Conservation (phyloP, 352 stramenopile species). For the Phytophthora multivora region DNA sequence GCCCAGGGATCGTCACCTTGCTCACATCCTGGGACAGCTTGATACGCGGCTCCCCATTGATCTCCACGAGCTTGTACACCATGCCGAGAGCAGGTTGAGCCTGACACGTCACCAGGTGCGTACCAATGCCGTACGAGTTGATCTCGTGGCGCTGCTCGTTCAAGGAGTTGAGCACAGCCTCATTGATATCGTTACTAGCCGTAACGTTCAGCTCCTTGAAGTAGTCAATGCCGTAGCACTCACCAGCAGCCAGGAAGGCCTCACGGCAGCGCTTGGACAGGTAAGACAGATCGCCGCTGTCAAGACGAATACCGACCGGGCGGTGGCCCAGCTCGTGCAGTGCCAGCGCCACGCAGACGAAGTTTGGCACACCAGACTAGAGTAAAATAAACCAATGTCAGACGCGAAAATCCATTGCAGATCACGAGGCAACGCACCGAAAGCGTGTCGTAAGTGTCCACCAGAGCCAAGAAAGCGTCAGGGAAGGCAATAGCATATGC, state of each 20-base stretch:
- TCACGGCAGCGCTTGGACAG: constrained; percentile 90
- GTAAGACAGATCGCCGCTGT: constrained; percentile 98
- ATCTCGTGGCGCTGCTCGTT: constrained; percentile 96
- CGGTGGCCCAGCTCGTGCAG: constrained; percentile 92
- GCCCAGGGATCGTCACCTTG: constrained; percentile 94
- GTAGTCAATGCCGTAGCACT: constrained; percentile 70
- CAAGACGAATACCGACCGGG: constrained; percentile 95
- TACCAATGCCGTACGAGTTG: constrained; percentile 96
- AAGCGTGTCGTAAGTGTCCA: constrained; percentile 99
- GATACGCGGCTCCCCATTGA: constrained; percentile 95
- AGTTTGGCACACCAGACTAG: constrained; percentile 96
- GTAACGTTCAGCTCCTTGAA: constrained; percentile 93
- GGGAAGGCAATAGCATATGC: constrained; percentile 98
- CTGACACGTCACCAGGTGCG: constrained; percentile 97
- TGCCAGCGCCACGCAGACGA: constrained; percentile 94
- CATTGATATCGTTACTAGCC: constrained; percentile 99
- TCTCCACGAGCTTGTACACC: constrained; percentile 99
- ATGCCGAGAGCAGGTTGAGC: constrained; percentile 97
- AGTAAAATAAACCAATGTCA: constrained; percentile 22
- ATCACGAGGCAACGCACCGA: constrained; percentile 45
- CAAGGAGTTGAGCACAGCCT: constrained; percentile 94
- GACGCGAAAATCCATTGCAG: not conserved
- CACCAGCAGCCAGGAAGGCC: constrained; percentile 54
- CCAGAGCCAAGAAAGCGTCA: constrained; percentile 95
- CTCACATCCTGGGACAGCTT: constrained; percentile 97